Evolutionary conservation across 257 asterid species (phyloP).

Genomic region (Thymus quinquecostatus): DNA sequence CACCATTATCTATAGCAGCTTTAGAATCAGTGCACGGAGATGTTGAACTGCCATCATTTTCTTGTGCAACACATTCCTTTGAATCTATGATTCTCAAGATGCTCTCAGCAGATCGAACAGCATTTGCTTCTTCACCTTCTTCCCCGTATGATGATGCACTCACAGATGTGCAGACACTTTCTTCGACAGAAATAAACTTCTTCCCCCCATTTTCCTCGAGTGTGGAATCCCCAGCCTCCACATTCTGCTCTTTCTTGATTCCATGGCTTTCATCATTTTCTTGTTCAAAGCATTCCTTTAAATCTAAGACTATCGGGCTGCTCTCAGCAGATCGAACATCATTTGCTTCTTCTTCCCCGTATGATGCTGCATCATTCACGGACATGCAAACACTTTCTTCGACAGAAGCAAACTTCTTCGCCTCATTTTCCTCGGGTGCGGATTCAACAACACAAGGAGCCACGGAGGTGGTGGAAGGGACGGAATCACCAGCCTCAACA

Average conservation of each 20-base stretch:
- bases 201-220: slow-evolving; percentile 34
- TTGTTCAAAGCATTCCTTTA: slow-evolving; percentile 22
- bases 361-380: slow-evolving; percentile 5
- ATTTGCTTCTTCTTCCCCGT: slow-evolving; percentile 27
- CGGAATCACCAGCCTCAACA: slow-evolving; percentile 28
- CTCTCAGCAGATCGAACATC: slow-evolving; percentile 27
- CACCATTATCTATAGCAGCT: slow-evolving; percentile 33
- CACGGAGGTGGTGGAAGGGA: not conserved
- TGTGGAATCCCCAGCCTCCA: slow-evolving; percentile 26
- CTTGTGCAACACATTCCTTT: slow-evolving; percentile 25
- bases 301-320: slow-evolving; percentile 23
- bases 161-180: slow-evolving; percentile 24
- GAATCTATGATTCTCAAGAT: slow-evolving; percentile 24
- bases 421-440: slow-evolving; percentile 31
- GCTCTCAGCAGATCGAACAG: slow-evolving; percentile 27
- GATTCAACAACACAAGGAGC: slow-evolving; percentile 32
- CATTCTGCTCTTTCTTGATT: slow-evolving; percentile 30
- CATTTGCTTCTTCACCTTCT: slow-evolving; percentile 16
- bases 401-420: slow-evolving; percentile 18
- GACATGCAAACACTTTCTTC: slow-evolving; percentile 30
- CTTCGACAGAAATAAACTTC: slow-evolving; percentile 18
- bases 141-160: slow-evolving; percentile 29
- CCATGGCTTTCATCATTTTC: slow-evolving; percentile 31
- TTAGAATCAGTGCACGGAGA: slow-evolving; percentile 22
- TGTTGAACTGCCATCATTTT: slow-evolving; percentile 29